Evolutionary conservation across 352 stramenopile species (phyloP).

Genomic region (Globisporangium nunn): DNA sequence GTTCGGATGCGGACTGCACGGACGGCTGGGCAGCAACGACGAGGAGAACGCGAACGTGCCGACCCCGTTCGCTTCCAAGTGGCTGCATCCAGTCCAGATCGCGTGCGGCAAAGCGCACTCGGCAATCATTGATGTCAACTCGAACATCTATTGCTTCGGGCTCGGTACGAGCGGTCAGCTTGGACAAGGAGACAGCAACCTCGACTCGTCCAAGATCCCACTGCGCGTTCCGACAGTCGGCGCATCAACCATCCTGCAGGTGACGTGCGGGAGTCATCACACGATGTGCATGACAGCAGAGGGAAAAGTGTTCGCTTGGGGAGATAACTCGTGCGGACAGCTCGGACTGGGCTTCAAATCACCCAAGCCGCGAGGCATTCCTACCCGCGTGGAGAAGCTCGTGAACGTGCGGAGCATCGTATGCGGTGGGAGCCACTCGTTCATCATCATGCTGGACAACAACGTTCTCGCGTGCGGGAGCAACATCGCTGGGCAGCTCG

Average conservation of each 20-base stretch:
- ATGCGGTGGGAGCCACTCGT: constrained; percentile 51
- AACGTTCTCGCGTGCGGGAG: constrained; percentile 48
- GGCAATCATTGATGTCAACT: constrained; percentile 66
- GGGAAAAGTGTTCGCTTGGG: constrained; percentile 53
- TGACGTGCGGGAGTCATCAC: constrained; percentile 55
- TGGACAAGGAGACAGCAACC: constrained; percentile 42
- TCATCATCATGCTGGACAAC: constrained; percentile 45
- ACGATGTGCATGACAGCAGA: constrained; percentile 56
- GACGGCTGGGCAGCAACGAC: constrained; percentile 39
- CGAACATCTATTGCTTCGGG: constrained; percentile 72
- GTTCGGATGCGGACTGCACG: constrained; percentile 53
- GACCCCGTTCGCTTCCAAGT: constrained; percentile 50
- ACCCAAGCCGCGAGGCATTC: constrained; percentile 21
- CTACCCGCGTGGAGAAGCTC: constrained; percentile 45
- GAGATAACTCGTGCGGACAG: constrained; percentile 57
- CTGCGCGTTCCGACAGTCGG: constrained; percentile 35
- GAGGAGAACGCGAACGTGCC: constrained; percentile 39
- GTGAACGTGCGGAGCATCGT: constrained; percentile 32
- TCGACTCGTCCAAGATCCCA: constrained; percentile 52
- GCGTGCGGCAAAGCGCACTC: constrained; percentile 60
- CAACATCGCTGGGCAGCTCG: constrained; percentile 62
- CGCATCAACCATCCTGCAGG: constrained; percentile 31
- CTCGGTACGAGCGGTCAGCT: constrained; percentile 37
- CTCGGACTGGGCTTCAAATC: constrained; percentile 34
- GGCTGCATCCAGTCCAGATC: constrained; percentile 64